Percentiles rank a stretch among this genome's conserved stretches.
Evolutionary conservation across 345 rosid genomes (phyloP).

Genomic region (Salix viminalis): DNA sequence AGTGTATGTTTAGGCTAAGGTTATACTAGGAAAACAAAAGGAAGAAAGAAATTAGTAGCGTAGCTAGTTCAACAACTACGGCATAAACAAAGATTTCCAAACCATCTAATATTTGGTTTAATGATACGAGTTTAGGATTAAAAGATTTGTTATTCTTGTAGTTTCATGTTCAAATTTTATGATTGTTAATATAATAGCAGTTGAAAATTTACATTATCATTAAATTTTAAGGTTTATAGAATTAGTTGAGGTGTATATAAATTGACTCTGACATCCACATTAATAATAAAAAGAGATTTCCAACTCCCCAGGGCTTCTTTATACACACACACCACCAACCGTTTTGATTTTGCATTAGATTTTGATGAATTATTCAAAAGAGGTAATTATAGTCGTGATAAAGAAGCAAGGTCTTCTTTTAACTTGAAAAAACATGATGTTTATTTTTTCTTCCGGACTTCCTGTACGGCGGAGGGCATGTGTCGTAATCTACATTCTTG

Average conservation of each 20-base stretch:
- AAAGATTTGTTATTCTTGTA: accelerated
- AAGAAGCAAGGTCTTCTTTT: slow-evolving; percentile 32
- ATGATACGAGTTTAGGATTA: too few species aligned
- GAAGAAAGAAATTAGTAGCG: too few species aligned
- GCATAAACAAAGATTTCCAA: not conserved
- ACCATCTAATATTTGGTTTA: too few species aligned
- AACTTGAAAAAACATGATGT: slow-evolving; percentile 17
- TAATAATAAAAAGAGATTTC: not conserved
- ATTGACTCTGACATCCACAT: accelerated
- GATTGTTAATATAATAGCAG: accelerated
- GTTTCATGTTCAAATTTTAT: too few species aligned
- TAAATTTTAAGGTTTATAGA: too few species aligned
- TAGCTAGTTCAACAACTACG: slow-evolving; percentile 17
- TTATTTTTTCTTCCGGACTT: not conserved
- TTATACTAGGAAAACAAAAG: too few species aligned
- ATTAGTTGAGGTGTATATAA: too few species aligned
- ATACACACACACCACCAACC: slow-evolving; percentile 15
- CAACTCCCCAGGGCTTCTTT: not conserved
- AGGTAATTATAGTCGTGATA: slow-evolving; percentile 42
- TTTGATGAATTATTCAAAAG: not conserved
- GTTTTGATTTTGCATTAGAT: not conserved
- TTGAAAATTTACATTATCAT: accelerated
- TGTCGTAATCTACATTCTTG: slow-evolving; percentile 21
- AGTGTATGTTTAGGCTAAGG: not conserved
- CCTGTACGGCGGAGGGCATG: not conserved